These are phyloP conservation scores for Gigaspora rosea DNA, from an alignment of 192 early-diverging fungal genomes.

Conservation along the genomic window DNA sequence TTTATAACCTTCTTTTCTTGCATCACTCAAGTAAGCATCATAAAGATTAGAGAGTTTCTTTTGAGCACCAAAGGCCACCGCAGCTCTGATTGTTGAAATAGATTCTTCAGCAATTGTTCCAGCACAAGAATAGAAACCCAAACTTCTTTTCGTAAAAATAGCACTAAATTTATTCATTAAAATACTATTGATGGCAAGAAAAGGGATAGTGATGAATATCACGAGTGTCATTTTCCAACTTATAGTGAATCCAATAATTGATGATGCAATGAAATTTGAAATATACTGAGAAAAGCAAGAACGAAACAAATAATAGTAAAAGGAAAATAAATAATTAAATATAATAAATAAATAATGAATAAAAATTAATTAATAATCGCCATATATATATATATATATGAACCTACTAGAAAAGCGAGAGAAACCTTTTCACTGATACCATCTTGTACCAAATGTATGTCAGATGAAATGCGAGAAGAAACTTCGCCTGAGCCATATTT, in stretches of 20 bases:
- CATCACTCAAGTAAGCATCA: no score
- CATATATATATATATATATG: no score
- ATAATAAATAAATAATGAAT: no score
- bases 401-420: no score
- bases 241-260: conserved; percentile 74
- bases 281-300: conserved; percentile 57
- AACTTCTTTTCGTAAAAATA: conserved; percentile 45
- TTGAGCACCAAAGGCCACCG: no score
- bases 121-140: conserved; percentile 32
- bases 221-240: conserved; percentile 45
- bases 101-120: no score
- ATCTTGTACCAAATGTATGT: conserved; percentile 83
- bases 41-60: no score
- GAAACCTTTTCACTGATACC: conserved; percentile 79
- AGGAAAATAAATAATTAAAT: no score
- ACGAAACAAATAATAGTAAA: conserved; percentile 17
- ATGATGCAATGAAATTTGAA: conserved; percentile 67
- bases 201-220: background rate
- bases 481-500: conserved; percentile 47
- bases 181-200: conserved; percentile 37
- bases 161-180: conserved; percentile 51
- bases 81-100: no score
- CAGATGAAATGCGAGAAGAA: conserved; percentile 77
- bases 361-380: no score
- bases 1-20: no score